Base-by-base conservation (phyloP, 768 basidiomycete genomes). In the Cystofilobasidium ferigula region DNA sequence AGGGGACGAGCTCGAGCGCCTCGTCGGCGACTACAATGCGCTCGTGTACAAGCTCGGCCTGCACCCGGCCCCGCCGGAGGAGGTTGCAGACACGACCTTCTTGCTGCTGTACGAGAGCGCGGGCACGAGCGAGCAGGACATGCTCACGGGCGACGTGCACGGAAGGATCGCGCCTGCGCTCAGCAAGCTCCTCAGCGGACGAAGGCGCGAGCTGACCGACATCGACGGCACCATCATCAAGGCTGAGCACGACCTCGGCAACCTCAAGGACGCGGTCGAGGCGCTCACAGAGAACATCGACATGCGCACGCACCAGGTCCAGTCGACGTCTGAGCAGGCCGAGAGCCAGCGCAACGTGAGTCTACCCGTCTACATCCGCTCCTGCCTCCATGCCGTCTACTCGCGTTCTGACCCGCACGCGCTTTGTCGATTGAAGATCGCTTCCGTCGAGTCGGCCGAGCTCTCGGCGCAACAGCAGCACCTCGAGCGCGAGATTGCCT, bases 161-260 rank as follows among this genome's bases (percentile, higher is more conserved):
- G 84, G 82, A 69, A 78, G 82, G 12, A 81, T 94, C 66, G 86
- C 86, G 76, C 89, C 90, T 0, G 86, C 86, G 8, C 79, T 94
- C 34, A 84, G 81, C 65, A 78, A 80, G 5, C 80, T 88, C 51
- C 86, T 86, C 3, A 88, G 91, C 74, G 78, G 80, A 54, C 86
- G 85, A 73, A 79, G 89, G 63, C 80, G 80, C 38, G 84, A 88
- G 69, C 81, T 84, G 32, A 85, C 85, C 12, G 75, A 81, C 28
- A 76, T 89, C 61, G 87, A 89, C 76, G 87, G 83, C 68, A 86
- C 88, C 69, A 81, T 83, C 51, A 86, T 92, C 69, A 83, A 82
- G 70, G 81, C 89, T 32, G 89, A 92, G 68, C 83, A 93, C 70
- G 86, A 88, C 68, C 81, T 89, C 13, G 91, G 94, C 72, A 82